Evolutionary conservation across 192 early-diverging fungal genomes (phyloP).

Genomic region (Podila verticillata): DNA sequence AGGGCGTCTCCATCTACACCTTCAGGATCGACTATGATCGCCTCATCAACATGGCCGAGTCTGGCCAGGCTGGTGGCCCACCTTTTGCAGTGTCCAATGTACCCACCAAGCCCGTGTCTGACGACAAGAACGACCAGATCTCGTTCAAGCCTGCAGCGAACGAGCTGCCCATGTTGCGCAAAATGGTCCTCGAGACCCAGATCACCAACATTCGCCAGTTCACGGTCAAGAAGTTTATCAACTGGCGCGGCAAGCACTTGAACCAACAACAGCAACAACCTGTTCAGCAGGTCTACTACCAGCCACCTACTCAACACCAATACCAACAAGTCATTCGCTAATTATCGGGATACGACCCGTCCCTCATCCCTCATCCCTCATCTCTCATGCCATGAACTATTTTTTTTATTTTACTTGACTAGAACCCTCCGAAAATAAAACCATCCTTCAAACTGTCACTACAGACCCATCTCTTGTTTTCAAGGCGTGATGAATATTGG

Average conservation of each 20-base stretch:
- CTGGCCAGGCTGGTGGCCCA: conserved; percentile 56
- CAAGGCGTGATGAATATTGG: too few relatives aligned
- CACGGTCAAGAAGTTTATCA: conserved; percentile 67
- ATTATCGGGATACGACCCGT: neutral
- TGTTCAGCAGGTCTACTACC: conserved; percentile 1
- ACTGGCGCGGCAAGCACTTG: conserved; percentile 56
- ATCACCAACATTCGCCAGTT: conserved; percentile 61
- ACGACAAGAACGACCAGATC: conserved; percentile 21
- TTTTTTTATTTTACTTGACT: neutral
- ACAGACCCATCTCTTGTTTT: too few relatives aligned
- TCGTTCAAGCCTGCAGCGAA: conserved; percentile 22
- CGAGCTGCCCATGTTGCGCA: conserved; percentile 59
- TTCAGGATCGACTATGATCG: conserved; percentile 64
- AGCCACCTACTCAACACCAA: conserved; percentile 16
- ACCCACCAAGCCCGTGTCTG: conserved; percentile 2
- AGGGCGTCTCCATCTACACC: conserved; percentile 67
- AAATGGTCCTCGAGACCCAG: conserved; percentile 63
- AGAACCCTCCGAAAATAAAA: too few relatives aligned
- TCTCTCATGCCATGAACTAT: neutral
- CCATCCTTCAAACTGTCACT: too few relatives aligned
- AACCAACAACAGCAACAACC: conserved; percentile 17
- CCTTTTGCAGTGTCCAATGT: conserved; percentile 62
- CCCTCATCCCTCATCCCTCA: neutral
- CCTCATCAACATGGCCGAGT: conserved; percentile 54
- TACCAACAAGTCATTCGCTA: conserved; percentile 33